Percentiles rank a stretch among this genome's conserved stretches.
These are phyloP conservation scores for Candida alai DNA, from an alignment of 805 yeast species.

Conservation along the genomic window DNA sequence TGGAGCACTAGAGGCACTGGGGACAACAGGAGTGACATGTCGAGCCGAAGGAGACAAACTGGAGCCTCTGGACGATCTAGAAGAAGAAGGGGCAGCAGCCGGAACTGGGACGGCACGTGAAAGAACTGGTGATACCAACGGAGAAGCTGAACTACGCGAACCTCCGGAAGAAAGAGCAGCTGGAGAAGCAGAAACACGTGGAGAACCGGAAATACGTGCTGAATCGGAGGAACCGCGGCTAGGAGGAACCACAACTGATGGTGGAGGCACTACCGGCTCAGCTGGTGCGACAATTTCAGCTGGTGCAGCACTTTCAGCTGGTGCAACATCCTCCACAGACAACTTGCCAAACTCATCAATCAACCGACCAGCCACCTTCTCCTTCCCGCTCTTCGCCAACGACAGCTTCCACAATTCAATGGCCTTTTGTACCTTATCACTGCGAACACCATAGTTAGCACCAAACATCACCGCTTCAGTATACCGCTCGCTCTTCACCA, in stretches of 20 bases:
- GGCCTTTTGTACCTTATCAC: slow-evolving; percentile 40
- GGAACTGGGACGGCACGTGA: neutral
- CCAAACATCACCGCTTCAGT: slow-evolving; percentile 86
- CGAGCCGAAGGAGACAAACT: too few relatives aligned
- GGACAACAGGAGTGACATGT: too few relatives aligned
- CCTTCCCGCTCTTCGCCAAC: slow-evolving; percentile 49
- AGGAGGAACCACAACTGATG: neutral
- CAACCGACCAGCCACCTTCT: slow-evolving; percentile 60
- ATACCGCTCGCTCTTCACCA: slow-evolving; percentile 62
- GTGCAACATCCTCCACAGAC: slow-evolving; percentile 13
- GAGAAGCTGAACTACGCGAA: neutral
- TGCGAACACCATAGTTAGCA: slow-evolving; percentile 54
- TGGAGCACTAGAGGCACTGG: slow-evolving; percentile 4
- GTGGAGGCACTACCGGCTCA: neutral
- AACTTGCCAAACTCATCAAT: slow-evolving; percentile 31
- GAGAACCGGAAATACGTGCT: neutral
- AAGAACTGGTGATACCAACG: neutral
- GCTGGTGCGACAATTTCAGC: neutral
- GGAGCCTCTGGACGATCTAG: too few relatives aligned
- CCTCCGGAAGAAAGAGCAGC: neutral
- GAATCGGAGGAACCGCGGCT: neutral
- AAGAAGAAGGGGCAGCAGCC: neutral
- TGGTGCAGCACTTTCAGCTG: neutral
- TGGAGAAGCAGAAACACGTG: neutral
- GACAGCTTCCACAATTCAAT: slow-evolving; percentile 67